Base-by-base conservation (phyloP, 2,329 filamentous ascomycete species). In the Colletotrichum lentis region DNA sequence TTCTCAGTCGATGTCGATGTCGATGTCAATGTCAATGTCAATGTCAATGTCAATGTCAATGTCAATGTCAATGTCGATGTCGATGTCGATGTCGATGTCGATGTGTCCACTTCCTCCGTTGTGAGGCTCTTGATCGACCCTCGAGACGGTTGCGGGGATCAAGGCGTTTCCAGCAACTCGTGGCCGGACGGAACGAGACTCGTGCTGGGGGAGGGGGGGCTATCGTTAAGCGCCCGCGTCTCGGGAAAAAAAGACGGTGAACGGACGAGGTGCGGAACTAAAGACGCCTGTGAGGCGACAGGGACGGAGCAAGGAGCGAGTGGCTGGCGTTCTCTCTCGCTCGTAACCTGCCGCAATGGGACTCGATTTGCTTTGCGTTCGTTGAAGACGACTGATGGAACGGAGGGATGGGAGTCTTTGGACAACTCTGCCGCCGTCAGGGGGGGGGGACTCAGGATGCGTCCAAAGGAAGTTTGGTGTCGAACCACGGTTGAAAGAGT, bases 241-340 rank as follows among this genome's bases (percentile, higher is more conserved):
- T 37, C 41, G 31, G 62, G 27, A 61, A 68, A 68, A 68, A n/a
- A n/a, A n/a, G 65, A 68, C 65, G 65, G 65, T 68, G 65, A 68
- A 61, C 47, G n/a, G 11, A 10, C 10, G 44, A 18, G 47, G 49
- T 27, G 50, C 22, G 24, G 10, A 22, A 27, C 57, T 60, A 50
- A 44, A n/a, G 47, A 64, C 37, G 60, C 35, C 47, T 22, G n/a
- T 35, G 47, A 24, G 64, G n/a, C 53, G 59, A 37, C 53, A 22
- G 37, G 24, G 41, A 16, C 35, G 44, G 20, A 20, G 27, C 27
- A 27, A 27, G 5, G 27, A 47, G 27, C 46, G 22, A 47, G 20
- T 35, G 41, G 41, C 55, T 11, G 12, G 24, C 35, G 35, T n/a
- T 27, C n/a, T 27, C 22, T 16, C 41, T 27, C 41, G 41, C 41